phyloP scores from a whole-genome alignment of 352 stramenopile genomes.

The Blastocystis sp. region DNA sequence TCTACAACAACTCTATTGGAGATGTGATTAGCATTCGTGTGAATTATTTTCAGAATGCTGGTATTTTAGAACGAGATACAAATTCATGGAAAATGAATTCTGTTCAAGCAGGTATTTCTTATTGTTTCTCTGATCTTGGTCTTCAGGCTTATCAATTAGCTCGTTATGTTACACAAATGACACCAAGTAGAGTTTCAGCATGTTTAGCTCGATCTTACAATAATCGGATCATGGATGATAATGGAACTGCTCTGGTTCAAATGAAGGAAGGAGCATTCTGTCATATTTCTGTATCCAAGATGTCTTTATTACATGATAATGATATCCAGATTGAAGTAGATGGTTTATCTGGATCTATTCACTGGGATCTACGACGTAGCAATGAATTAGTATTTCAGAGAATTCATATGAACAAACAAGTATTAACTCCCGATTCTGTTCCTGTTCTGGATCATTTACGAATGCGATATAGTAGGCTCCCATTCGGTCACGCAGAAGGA shows the following conservation, averaged over 20 bases:
- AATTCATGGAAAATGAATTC: neutral
- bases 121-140: slow-evolving; percentile 29
- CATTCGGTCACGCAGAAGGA: neutral
- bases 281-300: slow-evolving; percentile 4
- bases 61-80: slow-evolving; percentile 1
- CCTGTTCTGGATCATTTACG: slow-evolving; percentile 43
- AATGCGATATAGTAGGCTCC: neutral
- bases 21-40: slow-evolving; percentile 8
- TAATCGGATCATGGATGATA: neutral
- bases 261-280: slow-evolving; percentile 42
- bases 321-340: slow-evolving; percentile 18
- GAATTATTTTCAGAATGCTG: slow-evolving; percentile 22
- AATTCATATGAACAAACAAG: slow-evolving; percentile 31
- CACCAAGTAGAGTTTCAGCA: neutral
- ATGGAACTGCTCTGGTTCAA: neutral
- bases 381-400: slow-evolving; percentile 39
- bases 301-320: slow-evolving; percentile 48
- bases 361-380: neutral
- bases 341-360: neutral
- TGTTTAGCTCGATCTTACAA: neutral
- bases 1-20: slow-evolving; percentile 31
- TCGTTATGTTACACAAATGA: slow-evolving; percentile 23
- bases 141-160: slow-evolving; percentile 15
- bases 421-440: slow-evolving; percentile 24
- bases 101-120: neutral